Conservation (phyloP, 2,329 filamentous ascomycete species). For the Karstenula rhodostoma region DNA sequence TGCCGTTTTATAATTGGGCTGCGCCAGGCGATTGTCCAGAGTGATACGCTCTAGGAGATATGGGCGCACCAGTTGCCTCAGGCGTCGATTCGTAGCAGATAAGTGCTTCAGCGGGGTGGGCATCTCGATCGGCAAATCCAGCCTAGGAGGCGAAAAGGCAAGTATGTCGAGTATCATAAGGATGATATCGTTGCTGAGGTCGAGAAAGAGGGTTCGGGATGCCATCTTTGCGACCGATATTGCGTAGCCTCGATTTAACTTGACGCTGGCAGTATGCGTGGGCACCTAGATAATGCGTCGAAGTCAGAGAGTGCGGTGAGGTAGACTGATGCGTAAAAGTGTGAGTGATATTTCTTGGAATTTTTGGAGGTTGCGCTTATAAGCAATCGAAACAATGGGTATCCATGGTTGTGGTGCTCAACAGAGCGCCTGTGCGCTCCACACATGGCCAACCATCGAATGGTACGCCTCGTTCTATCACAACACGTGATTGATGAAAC, state of each 20-base stretch:
- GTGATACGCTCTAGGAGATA: background rate
- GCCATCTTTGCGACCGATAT: background rate
- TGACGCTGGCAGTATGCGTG: background rate
- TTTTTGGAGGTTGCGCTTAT: no score
- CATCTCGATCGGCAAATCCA: background rate
- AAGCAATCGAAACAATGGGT: no score
- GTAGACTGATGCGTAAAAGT: no score
- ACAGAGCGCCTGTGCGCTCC: no score
- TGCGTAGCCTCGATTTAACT: background rate
- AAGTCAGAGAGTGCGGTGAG: no score
- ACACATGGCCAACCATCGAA: no score
- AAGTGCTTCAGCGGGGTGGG: background rate
- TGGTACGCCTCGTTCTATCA: no score
- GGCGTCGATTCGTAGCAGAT: background rate
- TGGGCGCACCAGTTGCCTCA: background rate
- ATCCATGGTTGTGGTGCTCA: no score
- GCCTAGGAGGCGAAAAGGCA: background rate
- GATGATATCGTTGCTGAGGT: background rate
- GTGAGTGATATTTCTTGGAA: no score
- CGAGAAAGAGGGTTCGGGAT: background rate
- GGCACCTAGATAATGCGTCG: no score
- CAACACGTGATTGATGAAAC: no score
- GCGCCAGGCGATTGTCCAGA: background rate
- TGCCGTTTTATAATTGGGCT: no score
- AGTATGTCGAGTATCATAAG: background rate